Base-by-base conservation (phyloP, 192 early-diverging fungal genomes). In the Globomyces pollinis-pini region DNA sequence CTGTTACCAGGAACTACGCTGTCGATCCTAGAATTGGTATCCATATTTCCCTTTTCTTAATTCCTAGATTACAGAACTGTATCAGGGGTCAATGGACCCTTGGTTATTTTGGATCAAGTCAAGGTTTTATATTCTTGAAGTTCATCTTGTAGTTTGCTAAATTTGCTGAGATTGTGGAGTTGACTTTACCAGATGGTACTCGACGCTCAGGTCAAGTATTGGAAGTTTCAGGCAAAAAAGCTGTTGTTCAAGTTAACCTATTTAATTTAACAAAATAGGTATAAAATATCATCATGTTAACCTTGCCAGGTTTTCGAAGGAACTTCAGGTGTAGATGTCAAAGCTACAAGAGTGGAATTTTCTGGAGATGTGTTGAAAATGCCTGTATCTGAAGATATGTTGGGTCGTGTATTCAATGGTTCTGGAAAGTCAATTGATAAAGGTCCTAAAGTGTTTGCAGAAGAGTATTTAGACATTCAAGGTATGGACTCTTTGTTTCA, bases 371-470 rank as follows among this genome's bases (percentile, higher is more conserved):
- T 91, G 32, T 78, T 92, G 29, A 91, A 91, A 66, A 96, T 96
- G 69, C 91, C 96, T 3, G 96, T 99, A 24, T 95, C 91, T 18
- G 94, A 99, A 69, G 96, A 99, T 66, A 97, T 99, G 92, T 77
- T 99, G 72, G 96, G 96, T 50, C 88, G 96, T 58, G 89, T 97
- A 24, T 99, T 97, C 74, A 97, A 97, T 81, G 96, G 96, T 55
- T 97, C 94, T 24, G 96, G 96, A 66, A 99, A 99, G 79, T 78
- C 89, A 16, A 99, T 99, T 62, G 94, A 99, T 63, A 89, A 93
- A 61, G 94, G 96, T n/a, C 96, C 96, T 52, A 96, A 94, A 68
- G 94, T 99, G 38, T 95, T 99, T 81, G 96, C 96, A 29, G 94
- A 99, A 65, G 96, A 99, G 59, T 99, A 92, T 68, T 73, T 99